Base-by-base conservation (phyloP, 441 rosid species). In the Euphorbia celastroides region DNA sequence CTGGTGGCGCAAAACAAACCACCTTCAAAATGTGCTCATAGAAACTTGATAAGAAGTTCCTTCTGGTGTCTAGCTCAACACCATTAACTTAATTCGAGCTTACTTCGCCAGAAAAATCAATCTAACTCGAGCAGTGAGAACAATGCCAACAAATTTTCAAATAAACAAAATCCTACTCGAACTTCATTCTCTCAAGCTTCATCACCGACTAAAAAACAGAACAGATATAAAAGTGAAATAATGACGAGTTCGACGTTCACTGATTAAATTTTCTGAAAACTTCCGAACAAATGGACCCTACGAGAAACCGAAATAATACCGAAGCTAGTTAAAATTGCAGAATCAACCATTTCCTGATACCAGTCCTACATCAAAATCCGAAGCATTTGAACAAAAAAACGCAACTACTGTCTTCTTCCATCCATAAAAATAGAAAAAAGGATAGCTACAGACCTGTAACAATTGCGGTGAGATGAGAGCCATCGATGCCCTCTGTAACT, bases 381-480 rank as follows among this genome's bases (percentile, higher is more conserved):
- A 44, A 44, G 17, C 20, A 17, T 48, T 48, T 48, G 22, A 48
- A 3, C 51, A 17, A 46, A 46, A 46, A 46, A 46, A 20, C 19
- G 42, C 25, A 3, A 58, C 19, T 4, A 6, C 0, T 26, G 5
- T 38, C 26, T 19, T 46, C 5, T 25, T 19, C 27, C 11, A 7
- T 17, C n/a, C 44, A 50, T 48, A 13, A 44, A 44, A 44, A 14
- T 3, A 14, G n/a, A 44, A 14, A 4, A 10, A 57, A 57, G 3
- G 17, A 32, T 17, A 55, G 26, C 12, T 10, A 10, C 12, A n/a
- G 23, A 80, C 84, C 84, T 80, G 84, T 78, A 42, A 80, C 78
- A 80, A 80, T 71, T 32, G 84, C 84, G 50, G 81, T 80, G 56
- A 80, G 84, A 55, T 75, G 77, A 30, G 80, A 75, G 19, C 71